Conservation (phyloP, 1,284 basidiomycete species). For the Earliella scabrosa region DNA sequence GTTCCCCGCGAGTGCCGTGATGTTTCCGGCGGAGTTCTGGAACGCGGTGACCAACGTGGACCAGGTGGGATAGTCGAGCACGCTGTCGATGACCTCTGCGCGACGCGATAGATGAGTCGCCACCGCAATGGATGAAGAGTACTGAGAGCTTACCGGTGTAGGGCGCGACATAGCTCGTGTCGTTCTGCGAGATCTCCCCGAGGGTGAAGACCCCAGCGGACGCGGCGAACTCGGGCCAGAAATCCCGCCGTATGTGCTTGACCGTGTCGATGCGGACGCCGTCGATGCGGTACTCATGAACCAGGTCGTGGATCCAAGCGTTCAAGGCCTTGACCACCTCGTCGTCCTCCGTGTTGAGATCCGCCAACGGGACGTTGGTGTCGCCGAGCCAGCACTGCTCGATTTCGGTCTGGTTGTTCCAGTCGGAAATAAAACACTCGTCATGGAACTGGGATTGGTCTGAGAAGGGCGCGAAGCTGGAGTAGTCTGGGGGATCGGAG, state of each 20-base stretch:
- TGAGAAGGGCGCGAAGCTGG: conserved; percentile 62
- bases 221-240: conserved; percentile 73
- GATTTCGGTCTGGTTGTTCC: conserved; percentile 60
- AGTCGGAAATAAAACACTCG: conserved; percentile 60
- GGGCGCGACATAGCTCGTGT: conserved; percentile 50
- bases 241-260: conserved; percentile 67
- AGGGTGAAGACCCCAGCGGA: conserved; percentile 83
- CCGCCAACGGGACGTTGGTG: conserved; percentile 65
- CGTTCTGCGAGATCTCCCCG: conserved; percentile 74
- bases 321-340: conserved; percentile 59
- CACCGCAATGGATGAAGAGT: conserved; percentile 19
- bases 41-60: conserved; percentile 68
- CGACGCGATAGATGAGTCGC: neutral
- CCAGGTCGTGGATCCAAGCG: conserved; percentile 64
- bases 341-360: conserved; percentile 73
- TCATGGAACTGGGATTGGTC: conserved; percentile 63
- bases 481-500: conserved; percentile 58
- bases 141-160: conserved; percentile 37
- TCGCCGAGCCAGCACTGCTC: conserved; percentile 82
- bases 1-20: conserved; percentile 39
- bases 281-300: conserved; percentile 67
- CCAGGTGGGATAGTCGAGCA: conserved; percentile 78
- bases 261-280: conserved; percentile 78
- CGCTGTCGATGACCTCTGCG: conserved; percentile 60
- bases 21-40: conserved; percentile 62